Base-by-base conservation (phyloP, 345 rosid genomes). In the Geranium brycei region DNA sequence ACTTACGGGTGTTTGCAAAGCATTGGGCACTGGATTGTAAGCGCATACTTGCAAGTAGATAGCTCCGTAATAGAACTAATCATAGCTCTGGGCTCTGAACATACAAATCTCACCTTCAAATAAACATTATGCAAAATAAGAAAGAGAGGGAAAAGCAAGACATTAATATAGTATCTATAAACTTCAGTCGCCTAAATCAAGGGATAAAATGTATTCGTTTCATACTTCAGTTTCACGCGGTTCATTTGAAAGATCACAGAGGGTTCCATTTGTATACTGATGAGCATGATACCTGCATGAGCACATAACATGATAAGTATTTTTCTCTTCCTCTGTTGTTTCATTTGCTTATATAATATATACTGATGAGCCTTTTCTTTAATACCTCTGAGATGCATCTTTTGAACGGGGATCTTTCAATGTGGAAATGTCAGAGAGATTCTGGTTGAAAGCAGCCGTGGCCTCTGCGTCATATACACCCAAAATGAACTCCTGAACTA, bases 1-100 rank as follows among this genome's bases (percentile, higher is more conserved):
- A 75, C 96, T 67, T 81, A 90, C 96, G 83, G 91, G 69, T 93
- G 97, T 82, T 82, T 88, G 92, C 99, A 93, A 58, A 93, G 87
- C 78, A 72, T 77, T 57, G 96, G 91, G 69, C 80, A 73, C 59
- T 87, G 99, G 51, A 88, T 71, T 19, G 97, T 89, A 61, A 92
- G 71, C 6, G 99, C 96, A 62, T 93, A 93, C 77, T 85, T 93
- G 92, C 99, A 90, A 16, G 99, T 89, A 23, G 98, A 92, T 73
- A 92, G 68, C 80, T 89, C 97, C 4, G 97, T 89, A 71, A 92
- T 74, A 23, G 97, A 92, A 75, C 82, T 92, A 68, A 92, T 80
- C 97, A 86, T 90, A 60, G 89, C 83, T 73, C 88, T 83, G 0
- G 96, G 83, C 79, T 90, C 99, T 7, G 96, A 81, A 69, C 99